Percentiles rank a stretch among this genome's conserved stretches.
Evolutionary conservation across 1,284 basidiomycete species (phyloP).

Genomic region (Leccinum griseonigrum): DNA sequence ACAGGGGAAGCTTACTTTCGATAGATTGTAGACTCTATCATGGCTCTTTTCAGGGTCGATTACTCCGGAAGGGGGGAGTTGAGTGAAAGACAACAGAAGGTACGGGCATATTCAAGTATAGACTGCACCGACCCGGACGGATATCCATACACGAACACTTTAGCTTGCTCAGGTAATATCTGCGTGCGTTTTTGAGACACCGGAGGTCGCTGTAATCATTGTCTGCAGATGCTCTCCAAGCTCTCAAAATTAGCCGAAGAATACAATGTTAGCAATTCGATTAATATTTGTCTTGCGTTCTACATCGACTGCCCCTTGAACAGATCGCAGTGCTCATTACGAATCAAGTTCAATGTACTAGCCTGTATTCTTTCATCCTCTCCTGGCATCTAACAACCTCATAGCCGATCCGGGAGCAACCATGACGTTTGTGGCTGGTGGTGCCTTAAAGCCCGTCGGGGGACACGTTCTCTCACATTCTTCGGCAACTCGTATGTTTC

Average conservation of each 20-base stretch:
- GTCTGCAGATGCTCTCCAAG: conserved; percentile 78
- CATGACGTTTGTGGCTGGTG: conserved; percentile 91
- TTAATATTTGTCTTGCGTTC: not conserved
- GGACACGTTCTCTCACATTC: conserved; percentile 88
- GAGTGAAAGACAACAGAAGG: conserved; percentile 91
- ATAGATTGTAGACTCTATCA: conserved; percentile 90
- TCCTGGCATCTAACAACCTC: conserved; percentile 13
- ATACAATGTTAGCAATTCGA: conserved; percentile 58
- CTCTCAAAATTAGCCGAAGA: conserved; percentile 90
- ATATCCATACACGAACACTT: conserved; percentile 1
- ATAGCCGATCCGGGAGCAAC: conserved; percentile 90
- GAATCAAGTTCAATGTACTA: conserved; percentile 85
- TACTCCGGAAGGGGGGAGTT: conserved; percentile 90
- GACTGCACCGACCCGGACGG: not conserved
- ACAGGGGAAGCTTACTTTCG: conserved; percentile 14
- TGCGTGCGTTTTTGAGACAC: not conserved
- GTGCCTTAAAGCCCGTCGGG: conserved; percentile 83
- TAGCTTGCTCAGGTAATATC: conserved; percentile 62
- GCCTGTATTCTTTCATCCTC: not conserved
- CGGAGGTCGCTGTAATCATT: not conserved
- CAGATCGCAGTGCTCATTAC: conserved; percentile 86
- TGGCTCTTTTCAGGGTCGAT: conserved; percentile 93
- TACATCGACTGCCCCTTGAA: conserved; percentile 22
- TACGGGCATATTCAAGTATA: conserved; percentile 21
- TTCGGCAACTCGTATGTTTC: conserved; percentile 78